Percentiles rank a stretch among this genome's conserved stretches.
Evolutionary conservation across 192 early-diverging fungal species (phyloP).

Genomic region (Gorgonomyces haynaldii): DNA sequence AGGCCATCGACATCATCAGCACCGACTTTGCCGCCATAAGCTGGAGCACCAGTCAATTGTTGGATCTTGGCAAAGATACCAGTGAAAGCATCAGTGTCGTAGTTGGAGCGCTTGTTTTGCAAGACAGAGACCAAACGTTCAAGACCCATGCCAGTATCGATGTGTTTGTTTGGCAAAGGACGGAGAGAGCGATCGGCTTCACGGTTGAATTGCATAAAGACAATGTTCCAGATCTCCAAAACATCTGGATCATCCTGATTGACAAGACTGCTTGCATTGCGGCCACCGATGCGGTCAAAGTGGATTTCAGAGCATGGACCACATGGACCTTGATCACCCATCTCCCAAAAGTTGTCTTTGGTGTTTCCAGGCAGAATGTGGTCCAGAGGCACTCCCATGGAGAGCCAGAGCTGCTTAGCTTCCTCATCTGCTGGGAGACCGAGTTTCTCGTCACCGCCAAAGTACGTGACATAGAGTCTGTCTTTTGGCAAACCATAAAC

Average conservation of each 20-base stretch:
- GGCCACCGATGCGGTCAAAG: constrained; percentile 91
- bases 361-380: constrained; percentile 76
- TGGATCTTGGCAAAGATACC: constrained; percentile 76
- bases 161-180: constrained; percentile 87
- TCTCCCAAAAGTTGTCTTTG: constrained; percentile 99
- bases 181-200: constrained; percentile 78
- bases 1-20: constrained; percentile 85
- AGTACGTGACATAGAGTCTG: constrained; percentile 93
- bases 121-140: constrained; percentile 92
- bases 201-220: constrained; percentile 99
- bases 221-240: constrained; percentile 97
- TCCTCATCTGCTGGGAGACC: constrained; percentile 78
- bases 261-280: constrained; percentile 77
- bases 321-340: constrained; percentile 95
- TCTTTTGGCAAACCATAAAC: constrained; percentile 72
- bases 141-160: constrained; percentile 95
- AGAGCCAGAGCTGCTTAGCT: constrained; percentile 83
- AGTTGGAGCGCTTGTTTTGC: constrained; percentile 92
- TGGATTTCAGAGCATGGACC: constrained; percentile 98
- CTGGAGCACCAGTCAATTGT: constrained; percentile 69
- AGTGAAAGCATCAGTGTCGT: constrained; percentile 89
- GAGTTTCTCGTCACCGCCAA: constrained; percentile 75
- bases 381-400: constrained; percentile 70
- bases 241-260: constrained; percentile 97
- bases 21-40: constrained; percentile 79